Evolutionary conservation across 2,329 filamentous ascomycete species (phyloP).

Genomic region (Colletotrichum euphorbiae): DNA sequence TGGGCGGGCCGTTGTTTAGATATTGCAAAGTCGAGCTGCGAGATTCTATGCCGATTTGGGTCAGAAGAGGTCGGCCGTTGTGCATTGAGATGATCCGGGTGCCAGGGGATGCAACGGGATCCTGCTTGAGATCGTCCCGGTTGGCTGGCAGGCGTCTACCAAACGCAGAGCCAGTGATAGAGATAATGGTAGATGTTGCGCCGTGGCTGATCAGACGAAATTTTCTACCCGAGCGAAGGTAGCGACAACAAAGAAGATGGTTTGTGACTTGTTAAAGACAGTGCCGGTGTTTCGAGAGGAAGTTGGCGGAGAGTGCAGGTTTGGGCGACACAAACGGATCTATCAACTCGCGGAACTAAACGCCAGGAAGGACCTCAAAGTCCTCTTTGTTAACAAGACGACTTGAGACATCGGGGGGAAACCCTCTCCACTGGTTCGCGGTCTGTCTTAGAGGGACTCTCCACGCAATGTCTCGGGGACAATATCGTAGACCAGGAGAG

Average conservation of each 20-base stretch:
- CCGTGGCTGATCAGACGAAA: constrained; percentile 29
- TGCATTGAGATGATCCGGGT: constrained; percentile 12
- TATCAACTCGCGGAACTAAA: constrained; percentile 41
- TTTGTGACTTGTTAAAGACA: constrained; percentile 31
- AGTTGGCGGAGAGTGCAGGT: constrained; percentile 40
- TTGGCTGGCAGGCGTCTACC: constrained; percentile 12
- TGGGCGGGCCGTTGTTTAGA: constrained; percentile 30
- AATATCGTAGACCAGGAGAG: constrained; percentile 21
- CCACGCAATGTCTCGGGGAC: constrained; percentile 39
- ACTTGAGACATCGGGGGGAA: constrained; percentile 49
- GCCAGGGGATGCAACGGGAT: constrained; percentile 25
- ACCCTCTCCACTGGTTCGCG: constrained; percentile 44
- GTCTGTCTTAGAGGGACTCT: constrained; percentile 39
- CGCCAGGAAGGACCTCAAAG: constrained; percentile 43
- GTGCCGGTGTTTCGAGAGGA: constrained; percentile 22
- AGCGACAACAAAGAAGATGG: constrained; percentile 26
- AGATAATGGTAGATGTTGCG: constrained; percentile 8
- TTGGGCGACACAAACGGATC: constrained; percentile 42
- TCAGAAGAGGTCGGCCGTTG: background rate
- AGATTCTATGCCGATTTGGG: constrained; percentile 3
- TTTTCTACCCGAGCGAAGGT: constrained; percentile 16
- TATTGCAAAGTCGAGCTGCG: constrained; percentile 27
- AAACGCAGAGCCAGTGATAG: constrained; percentile 24
- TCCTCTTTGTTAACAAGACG: constrained; percentile 48
- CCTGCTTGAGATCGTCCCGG: constrained; percentile 22